Evolutionary conservation across 2,329 filamentous ascomycete genomes (phyloP).

Genomic region (Coniochaeta sp.): DNA sequence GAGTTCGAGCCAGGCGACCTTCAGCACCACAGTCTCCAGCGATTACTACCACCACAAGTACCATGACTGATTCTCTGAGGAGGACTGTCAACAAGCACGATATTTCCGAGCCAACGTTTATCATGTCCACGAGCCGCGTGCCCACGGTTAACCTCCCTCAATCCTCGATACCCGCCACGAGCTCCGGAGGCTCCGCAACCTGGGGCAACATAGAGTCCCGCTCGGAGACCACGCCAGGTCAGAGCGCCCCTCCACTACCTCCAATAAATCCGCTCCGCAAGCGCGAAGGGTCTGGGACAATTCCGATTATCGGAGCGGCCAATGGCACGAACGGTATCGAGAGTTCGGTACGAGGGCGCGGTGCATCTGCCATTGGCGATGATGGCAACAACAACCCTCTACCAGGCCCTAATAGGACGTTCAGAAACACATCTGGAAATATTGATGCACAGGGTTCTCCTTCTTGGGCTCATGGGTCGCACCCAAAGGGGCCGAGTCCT

Average conservation of each 20-base stretch:
- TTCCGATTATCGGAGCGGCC: neutral
- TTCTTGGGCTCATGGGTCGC: neutral
- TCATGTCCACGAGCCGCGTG: constrained; percentile 36
- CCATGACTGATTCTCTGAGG: constrained; percentile 29
- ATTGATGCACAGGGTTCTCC: constrained; percentile 19
- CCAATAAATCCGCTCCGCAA: constrained; percentile 51
- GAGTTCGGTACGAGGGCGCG: neutral
- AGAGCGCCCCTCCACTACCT: constrained; percentile 42
- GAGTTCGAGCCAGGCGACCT: constrained; percentile 24
- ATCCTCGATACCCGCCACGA: constrained; percentile 11
- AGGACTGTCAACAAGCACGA: constrained; percentile 37
- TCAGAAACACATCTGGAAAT: constrained; percentile 27
- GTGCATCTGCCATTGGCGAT: neutral
- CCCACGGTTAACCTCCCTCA: constrained; percentile 32
- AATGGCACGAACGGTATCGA: neutral
- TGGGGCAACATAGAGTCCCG: constrained; percentile 29
- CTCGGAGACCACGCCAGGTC: constrained; percentile 25
- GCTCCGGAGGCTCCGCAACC: constrained; percentile 17
- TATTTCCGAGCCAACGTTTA: constrained; percentile 42
- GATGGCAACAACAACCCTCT: neutral
- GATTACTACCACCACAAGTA: constrained; percentile 17
- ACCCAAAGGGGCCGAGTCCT: constrained; percentile 11
- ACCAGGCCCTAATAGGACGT: neutral
- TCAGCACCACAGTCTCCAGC: constrained; percentile 21
- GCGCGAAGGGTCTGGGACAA: constrained; percentile 23